phyloP scores from a whole-genome alignment of 306 rosid genomes.

The Hippophae tibetana region DNA sequence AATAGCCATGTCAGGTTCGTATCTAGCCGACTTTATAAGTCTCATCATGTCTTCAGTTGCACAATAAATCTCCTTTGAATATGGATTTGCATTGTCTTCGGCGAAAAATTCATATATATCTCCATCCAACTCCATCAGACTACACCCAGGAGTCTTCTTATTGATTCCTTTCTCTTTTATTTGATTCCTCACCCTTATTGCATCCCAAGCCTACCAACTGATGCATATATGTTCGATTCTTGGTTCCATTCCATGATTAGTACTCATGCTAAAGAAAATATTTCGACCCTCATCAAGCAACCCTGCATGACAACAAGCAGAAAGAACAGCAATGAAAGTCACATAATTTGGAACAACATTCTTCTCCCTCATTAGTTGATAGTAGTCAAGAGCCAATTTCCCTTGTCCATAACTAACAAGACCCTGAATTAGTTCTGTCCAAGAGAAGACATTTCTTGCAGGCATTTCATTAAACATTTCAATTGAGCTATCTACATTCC shows the following conservation, averaged over 20 bases:
- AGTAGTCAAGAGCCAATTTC: conserved; percentile 39
- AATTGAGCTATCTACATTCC: conserved; percentile 35
- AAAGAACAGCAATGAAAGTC: conserved; percentile 45
- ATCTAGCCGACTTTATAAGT: conserved; percentile 37
- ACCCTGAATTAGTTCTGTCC: conserved; percentile 63
- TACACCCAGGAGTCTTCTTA: conserved; percentile 52
- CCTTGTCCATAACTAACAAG: conserved; percentile 55
- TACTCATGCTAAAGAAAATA: conserved; percentile 39
- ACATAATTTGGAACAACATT: conserved; percentile 41
- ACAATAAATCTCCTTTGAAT: conserved; percentile 38
- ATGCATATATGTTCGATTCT: conserved; percentile 51
- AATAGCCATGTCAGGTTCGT: conserved; percentile 54
- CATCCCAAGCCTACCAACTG: conserved; percentile 39
- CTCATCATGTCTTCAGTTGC: conserved; percentile 43
- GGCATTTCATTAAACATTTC: conserved; percentile 42
- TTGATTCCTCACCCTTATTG: conserved; percentile 35
- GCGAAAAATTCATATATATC: conserved; percentile 47
- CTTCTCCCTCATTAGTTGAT: conserved; percentile 32
- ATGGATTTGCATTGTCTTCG: conserved; percentile 37
- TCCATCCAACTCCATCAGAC: conserved; percentile 49
- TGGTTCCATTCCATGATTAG: conserved; percentile 37
- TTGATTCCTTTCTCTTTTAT: conserved; percentile 36
- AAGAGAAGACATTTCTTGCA: conserved; percentile 31
- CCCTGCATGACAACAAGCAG: conserved; percentile 53
- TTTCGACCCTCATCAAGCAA: conserved; percentile 44